Conservation (phyloP, 371 early-diverging fungal species). For the Apophysomyces variabilis region DNA sequence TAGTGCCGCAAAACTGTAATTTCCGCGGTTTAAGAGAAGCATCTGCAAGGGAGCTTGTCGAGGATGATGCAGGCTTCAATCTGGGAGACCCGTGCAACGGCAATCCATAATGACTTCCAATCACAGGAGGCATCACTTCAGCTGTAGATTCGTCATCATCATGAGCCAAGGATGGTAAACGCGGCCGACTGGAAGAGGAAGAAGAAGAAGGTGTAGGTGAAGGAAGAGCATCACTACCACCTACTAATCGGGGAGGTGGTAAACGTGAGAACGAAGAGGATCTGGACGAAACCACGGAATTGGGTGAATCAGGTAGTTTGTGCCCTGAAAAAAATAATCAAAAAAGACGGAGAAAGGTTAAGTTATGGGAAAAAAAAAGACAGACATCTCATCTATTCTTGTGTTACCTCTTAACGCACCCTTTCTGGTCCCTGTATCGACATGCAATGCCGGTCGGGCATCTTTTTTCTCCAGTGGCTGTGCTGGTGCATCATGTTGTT, state of each 20-base stretch:
- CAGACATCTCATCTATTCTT: not conserved
- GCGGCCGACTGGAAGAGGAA: slow-evolving; percentile 9
- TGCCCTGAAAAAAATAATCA: not conserved
- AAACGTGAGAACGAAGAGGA: slow-evolving; percentile 32
- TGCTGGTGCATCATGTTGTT: not conserved
- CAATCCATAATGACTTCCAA: slow-evolving; percentile 47
- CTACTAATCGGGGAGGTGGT: slow-evolving; percentile 20
- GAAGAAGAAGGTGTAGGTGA: slow-evolving; percentile 45
- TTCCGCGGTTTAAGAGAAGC: not conserved
- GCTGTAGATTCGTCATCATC: slow-evolving; percentile 14
- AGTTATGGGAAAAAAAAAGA: not conserved
- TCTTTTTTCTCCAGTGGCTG: slow-evolving; percentile 24
- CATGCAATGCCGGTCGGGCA: slow-evolving; percentile 31
- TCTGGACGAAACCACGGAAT: slow-evolving; percentile 38
- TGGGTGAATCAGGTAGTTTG: slow-evolving; percentile 41
- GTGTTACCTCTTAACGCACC: slow-evolving; percentile 39
- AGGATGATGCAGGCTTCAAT: slow-evolving; percentile 43
- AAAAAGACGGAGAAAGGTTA: slow-evolving; percentile 1
- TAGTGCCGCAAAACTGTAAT: slow-evolving; percentile 60
- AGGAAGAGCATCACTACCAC: slow-evolving; percentile 25
- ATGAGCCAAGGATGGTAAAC: slow-evolving; percentile 8
- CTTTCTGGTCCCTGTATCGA: slow-evolving; percentile 34
- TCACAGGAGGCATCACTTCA: slow-evolving; percentile 22
- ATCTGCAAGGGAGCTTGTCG: slow-evolving; percentile 34
- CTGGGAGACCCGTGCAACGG: slow-evolving; percentile 52